Base-by-base conservation (phyloP, 768 basidiomycete species). In the Epithele typhae region DNA sequence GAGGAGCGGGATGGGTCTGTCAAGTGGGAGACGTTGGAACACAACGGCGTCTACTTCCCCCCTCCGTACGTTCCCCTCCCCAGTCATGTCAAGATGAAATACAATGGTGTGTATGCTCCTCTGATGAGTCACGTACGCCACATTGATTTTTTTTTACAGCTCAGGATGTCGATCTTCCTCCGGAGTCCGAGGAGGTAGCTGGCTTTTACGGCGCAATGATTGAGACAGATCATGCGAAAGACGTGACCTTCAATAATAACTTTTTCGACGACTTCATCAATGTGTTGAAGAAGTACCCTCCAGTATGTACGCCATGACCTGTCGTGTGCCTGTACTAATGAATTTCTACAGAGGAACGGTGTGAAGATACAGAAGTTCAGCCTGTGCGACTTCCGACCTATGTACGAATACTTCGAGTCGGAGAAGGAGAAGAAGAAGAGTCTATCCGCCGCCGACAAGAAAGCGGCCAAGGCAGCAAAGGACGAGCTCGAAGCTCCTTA, bases 21-120 rank as follows among this genome's bases (percentile, higher is more conserved):
- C 46, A 96, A 97, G 66, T 99, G 96, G 96, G 78, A 79, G 51
- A 96, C 92, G n/a, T 77, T 99, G 42, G 86, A 92, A 60, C 96
- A 99, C 68, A 82, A 78, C 55, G 96, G 94, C 40, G 93, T 99
- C 32, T 77, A 93, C 53, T 99, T 99, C 68, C 96, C 96, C 51
- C 92, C 92, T 40, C 85, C 93, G 3, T 99, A 99, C 63, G 84
- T 91, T 58, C 77, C 87, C 7, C 70, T 96, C 44, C 92, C 96
- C 1, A 66, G 73, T 7, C 59, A 81, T 59, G 80, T 96, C 64
- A 95, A 89, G 74, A 91, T 99, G 92, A 85, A 83, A 60, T 99
- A 99, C 64, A 79, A 94, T 55, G 94, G 95, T 92, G 62, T 46
- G 77, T 65, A 30, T 39, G 23, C 48, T 46, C 44, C 40, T 35